Evolutionary conservation across 768 basidiomycete species (phyloP).

Genomic region (Lentinula guzmanii): DNA sequence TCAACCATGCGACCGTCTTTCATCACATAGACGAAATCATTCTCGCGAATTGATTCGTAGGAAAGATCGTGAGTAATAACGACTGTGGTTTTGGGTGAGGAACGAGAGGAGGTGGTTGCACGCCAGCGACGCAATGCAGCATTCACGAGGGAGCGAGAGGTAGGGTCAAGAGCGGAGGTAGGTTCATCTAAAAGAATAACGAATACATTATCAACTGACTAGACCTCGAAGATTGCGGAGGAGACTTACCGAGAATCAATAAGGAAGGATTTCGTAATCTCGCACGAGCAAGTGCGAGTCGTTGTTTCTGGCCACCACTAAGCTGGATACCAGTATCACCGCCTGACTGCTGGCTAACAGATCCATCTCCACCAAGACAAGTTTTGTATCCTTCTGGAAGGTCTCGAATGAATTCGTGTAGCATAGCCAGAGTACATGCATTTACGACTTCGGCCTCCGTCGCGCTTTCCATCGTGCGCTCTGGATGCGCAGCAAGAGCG

Average conservation of each 20-base stretch:
- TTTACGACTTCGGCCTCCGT: conserved; percentile 66
- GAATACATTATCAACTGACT: not conserved
- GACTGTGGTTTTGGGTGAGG: conserved; percentile 71
- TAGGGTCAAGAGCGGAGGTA: conserved; percentile 80
- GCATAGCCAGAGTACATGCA: conserved; percentile 78
- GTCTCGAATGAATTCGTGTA: conserved; percentile 81
- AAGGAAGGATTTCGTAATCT: conserved; percentile 81
- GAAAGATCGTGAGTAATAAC: conserved; percentile 95
- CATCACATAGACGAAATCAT: conserved; percentile 93
- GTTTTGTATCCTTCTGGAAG: conserved; percentile 91
- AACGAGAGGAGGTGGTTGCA: conserved; percentile 8
- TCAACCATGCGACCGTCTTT: conserved; percentile 75
- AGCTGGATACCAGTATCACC: conserved; percentile 66
- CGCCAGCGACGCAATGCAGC: conserved; percentile 66
- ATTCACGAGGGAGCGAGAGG: conserved; percentile 82
- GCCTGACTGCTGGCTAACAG: conserved; percentile 25
- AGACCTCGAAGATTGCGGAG: not conserved
- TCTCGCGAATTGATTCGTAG: conserved; percentile 47
- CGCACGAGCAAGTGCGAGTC: conserved; percentile 85
- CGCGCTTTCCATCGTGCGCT: conserved; percentile 40
- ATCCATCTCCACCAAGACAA: conserved; percentile 6
- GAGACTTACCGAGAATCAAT: conserved; percentile 77
- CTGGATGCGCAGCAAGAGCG: conserved; percentile 38
- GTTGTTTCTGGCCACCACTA: conserved; percentile 90
- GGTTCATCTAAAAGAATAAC: conserved; percentile 53